phyloP scores from a whole-genome alignment of 1,284 basidiomycete species.

The Grifola frondosa region DNA sequence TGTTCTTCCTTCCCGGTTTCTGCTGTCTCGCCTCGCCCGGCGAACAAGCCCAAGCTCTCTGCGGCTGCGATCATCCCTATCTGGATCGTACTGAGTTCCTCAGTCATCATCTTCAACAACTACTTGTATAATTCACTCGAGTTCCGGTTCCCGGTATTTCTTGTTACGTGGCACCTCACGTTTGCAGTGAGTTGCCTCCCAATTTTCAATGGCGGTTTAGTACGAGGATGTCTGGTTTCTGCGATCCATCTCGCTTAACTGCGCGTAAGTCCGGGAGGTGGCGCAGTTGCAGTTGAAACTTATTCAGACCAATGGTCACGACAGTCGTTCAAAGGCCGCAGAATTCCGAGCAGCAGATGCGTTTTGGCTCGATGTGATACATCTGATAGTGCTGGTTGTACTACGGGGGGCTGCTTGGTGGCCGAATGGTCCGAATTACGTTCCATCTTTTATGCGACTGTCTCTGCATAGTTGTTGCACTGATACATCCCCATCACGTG shows the following conservation, averaged over 20 bases:
- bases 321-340: too few relatives aligned
- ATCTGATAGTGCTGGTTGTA: too few relatives aligned
- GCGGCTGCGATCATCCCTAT: slow-evolving; percentile 75
- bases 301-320: too few relatives aligned
- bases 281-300: too few relatives aligned
- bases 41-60: slow-evolving; percentile 48
- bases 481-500: too few relatives aligned
- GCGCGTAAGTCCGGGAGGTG: too few relatives aligned
- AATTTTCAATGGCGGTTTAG: neutral
- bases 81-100: slow-evolving; percentile 89
- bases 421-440: too few relatives aligned
- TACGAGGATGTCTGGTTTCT: neutral
- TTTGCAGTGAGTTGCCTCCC: slow-evolving; percentile 65
- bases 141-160: slow-evolving; percentile 86
- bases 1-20: slow-evolving; percentile 53
- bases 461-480: too few relatives aligned
- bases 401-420: too few relatives aligned
- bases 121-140: slow-evolving; percentile 82
- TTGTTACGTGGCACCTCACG: slow-evolving; percentile 83
- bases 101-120: slow-evolving; percentile 98
- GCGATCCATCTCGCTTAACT: neutral
- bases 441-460: too few relatives aligned
- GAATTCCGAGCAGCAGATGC: too few relatives aligned
- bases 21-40: slow-evolving; percentile 37
- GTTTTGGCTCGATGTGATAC: too few relatives aligned